Evolutionary conservation across 331 rosid genomes (phyloP).

Genomic region (Rhamnella rubrinervis): DNA sequence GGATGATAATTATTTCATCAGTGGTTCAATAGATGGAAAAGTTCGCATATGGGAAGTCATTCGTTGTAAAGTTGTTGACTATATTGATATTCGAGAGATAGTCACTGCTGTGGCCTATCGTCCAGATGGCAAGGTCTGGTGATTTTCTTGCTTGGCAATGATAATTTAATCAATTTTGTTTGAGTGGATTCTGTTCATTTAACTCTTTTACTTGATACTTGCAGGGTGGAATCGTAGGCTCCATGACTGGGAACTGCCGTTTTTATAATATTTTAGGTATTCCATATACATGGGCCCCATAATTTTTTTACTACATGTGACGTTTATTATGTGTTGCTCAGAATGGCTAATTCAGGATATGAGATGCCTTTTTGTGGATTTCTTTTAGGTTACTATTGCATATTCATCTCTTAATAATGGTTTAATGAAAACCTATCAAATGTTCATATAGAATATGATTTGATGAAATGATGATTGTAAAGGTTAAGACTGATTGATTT

Average conservation of each 20-base stretch:
- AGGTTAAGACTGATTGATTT: not conserved
- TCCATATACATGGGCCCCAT: constrained; percentile 10
- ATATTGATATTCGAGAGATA: constrained; percentile 68
- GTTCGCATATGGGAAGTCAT: constrained; percentile 79
- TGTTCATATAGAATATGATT: not conserved
- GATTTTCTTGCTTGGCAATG: not conserved
- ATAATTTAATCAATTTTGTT: not conserved
- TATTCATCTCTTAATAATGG: not conserved
- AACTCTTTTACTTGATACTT: constrained; percentile 22
- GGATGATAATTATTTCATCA: constrained; percentile 63
- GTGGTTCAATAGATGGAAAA: constrained; percentile 85
- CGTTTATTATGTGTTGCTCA: not conserved
- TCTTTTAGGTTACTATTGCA: not conserved
- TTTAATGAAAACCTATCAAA: not conserved
- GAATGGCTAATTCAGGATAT: not conserved
- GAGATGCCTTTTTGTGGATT: not conserved
- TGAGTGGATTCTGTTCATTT: constrained; percentile 11
- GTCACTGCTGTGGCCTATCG: constrained; percentile 70
- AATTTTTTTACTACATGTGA: not conserved
- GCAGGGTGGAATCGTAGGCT: constrained; percentile 73
- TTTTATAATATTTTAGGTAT: constrained; percentile 55
- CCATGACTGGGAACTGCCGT: constrained; percentile 61
- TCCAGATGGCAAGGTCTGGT: constrained; percentile 63
- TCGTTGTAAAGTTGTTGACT: constrained; percentile 64
- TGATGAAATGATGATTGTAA: constrained; percentile 2